Conservation (phyloP, 1,284 basidiomycete genomes). For the Papiliotrema nemorosa region DNA sequence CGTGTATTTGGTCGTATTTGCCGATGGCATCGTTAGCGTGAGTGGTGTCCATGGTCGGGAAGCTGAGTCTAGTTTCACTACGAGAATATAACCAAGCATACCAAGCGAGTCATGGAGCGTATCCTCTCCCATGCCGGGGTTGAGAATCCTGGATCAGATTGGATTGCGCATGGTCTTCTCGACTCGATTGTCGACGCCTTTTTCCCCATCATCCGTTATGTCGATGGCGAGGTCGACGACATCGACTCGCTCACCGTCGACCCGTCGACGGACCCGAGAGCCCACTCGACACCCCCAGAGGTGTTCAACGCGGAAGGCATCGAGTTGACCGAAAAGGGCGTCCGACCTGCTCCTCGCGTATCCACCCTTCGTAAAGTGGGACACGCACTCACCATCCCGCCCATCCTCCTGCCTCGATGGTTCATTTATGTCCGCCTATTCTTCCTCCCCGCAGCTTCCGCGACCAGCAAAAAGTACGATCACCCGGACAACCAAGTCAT, state of each 20-base stretch:
- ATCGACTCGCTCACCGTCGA: constrained; percentile 68
- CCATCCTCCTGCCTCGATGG: neutral
- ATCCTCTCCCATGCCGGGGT: constrained; percentile 53
- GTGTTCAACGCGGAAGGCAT: neutral
- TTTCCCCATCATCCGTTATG: constrained; percentile 78
- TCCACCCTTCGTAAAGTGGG: too few species aligned
- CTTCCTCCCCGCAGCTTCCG: constrained; percentile 32
- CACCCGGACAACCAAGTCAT: constrained; percentile 27
- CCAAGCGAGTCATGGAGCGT: constrained; percentile 70
- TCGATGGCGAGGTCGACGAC: constrained; percentile 75
- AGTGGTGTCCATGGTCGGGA: constrained; percentile 39
- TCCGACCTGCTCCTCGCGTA: neutral
- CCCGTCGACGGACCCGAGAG: constrained; percentile 33
- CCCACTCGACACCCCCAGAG: neutral
- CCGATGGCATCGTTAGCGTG: constrained; percentile 83
- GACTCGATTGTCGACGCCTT: constrained; percentile 95
- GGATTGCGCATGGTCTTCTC: constrained; percentile 90
- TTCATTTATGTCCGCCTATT: constrained; percentile 37
- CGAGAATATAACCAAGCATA: constrained; percentile 84
- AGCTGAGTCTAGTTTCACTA: constrained; percentile 72
- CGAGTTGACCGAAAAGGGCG: constrained; percentile 12
- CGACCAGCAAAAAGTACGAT: constrained; percentile 16
- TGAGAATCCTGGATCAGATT: constrained; percentile 67
- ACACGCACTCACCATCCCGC: neutral
- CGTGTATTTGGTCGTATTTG: constrained; percentile 84